Conservation (phyloP, 768 basidiomycete species). For the Suillus spraguei region DNA sequence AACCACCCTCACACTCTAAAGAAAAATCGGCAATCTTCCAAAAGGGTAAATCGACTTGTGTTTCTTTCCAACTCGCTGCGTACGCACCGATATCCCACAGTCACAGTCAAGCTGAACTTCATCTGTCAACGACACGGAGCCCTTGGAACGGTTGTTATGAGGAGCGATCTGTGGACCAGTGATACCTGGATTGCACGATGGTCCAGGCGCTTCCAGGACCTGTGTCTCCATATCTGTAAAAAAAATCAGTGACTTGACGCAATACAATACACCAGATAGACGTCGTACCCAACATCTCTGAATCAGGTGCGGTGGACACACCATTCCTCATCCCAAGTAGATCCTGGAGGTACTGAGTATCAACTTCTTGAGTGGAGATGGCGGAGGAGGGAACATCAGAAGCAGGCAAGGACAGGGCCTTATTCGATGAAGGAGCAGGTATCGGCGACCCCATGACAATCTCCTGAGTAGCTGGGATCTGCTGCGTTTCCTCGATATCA, state of each 20-base stretch:
- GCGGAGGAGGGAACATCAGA: conserved; percentile 29
- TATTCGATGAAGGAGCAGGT: conserved; percentile 17
- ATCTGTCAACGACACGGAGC: conserved; percentile 19
- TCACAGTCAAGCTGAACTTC: conserved; percentile 63
- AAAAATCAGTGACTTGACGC: neutral
- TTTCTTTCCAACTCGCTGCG: neutral
- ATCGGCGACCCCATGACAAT: conserved; percentile 29
- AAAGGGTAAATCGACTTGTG: neutral
- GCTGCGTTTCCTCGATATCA: conserved; percentile 54
- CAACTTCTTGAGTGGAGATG: conserved; percentile 32
- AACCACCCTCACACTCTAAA: conserved; percentile 73
- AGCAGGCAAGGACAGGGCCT: conserved; percentile 27
- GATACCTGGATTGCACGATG: conserved; percentile 13
- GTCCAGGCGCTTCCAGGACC: conserved; percentile 17
- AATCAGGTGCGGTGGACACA: conserved; percentile 30
- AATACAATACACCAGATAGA: neutral
- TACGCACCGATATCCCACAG: conserved; percentile 60
- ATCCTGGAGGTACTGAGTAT: conserved; percentile 44
- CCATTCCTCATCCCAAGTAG: conserved; percentile 22
- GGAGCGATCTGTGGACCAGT: neutral
- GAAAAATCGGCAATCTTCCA: conserved; percentile 55
- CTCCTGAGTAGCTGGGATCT: conserved; percentile 38
- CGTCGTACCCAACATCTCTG: conserved; percentile 50
- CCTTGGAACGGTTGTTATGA: conserved; percentile 15
- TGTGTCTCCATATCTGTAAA: conserved; percentile 37